Evolutionary conservation across 1,284 basidiomycete genomes (phyloP).

Genomic region (Hymenochaete sp.): DNA sequence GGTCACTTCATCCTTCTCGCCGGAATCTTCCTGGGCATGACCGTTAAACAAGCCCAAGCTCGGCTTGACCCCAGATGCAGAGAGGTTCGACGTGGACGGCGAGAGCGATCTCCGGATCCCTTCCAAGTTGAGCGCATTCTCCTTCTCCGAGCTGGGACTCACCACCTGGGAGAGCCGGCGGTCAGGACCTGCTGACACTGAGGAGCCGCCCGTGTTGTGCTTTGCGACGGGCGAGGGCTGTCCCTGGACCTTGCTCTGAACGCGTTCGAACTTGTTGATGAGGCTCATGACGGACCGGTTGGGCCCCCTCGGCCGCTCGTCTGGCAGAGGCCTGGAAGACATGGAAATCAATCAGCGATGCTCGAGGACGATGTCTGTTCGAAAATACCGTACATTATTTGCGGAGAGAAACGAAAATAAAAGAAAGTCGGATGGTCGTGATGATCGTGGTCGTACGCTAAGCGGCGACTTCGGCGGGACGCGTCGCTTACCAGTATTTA

Average conservation of each 20-base stretch:
- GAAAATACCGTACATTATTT: neutral
- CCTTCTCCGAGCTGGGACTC: constrained; percentile 21
- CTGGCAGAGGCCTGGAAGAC: constrained; percentile 59
- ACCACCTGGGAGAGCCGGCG: too few relatives aligned
- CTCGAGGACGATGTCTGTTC: neutral
- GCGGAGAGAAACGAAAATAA: neutral
- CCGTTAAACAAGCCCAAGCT: neutral
- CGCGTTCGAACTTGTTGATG: constrained; percentile 75
- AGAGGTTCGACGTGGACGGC: neutral
- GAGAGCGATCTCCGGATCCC: constrained; percentile 5
- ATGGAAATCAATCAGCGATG: neutral
- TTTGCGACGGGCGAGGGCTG: too few relatives aligned
- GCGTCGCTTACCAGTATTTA: constrained; percentile 1
- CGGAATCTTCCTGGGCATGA: too few relatives aligned
- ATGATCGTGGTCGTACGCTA: constrained; percentile 6
- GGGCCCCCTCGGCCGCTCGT: constrained; percentile 75
- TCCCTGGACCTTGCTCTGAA: constrained; percentile 51
- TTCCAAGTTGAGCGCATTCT: constrained; percentile 23
- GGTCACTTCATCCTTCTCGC: too few relatives aligned
- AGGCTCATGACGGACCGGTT: constrained; percentile 68
- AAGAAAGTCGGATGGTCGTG: neutral
- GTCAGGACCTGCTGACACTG: too few relatives aligned
- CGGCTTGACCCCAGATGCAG: neutral
- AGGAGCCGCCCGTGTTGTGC: constrained; percentile 49
- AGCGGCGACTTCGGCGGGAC: neutral